These are phyloP conservation scores for Reticulascus tulasneorum DNA, from an alignment of 2,329 filamentous ascomycete species.

Conservation along the genomic window DNA sequence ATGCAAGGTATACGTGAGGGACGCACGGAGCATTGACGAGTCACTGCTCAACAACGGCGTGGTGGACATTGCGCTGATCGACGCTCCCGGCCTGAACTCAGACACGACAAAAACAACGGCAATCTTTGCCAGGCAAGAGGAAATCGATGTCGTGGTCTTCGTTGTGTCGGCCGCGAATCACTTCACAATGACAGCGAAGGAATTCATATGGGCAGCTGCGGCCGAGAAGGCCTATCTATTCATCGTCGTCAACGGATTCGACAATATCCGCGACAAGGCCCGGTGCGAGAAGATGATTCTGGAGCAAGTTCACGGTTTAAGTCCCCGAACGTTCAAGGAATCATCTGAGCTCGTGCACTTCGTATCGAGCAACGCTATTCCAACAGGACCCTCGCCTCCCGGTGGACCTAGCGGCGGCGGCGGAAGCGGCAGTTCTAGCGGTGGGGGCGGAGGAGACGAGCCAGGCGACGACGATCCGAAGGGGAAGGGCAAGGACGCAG, in stretches of 20 bases:
- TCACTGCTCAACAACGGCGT: constrained; percentile 96
- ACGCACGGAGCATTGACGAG: constrained; percentile 83
- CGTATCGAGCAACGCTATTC: constrained; percentile 94
- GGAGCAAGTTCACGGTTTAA: constrained; percentile 83
- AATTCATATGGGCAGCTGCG: constrained; percentile 94
- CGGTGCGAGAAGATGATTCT: constrained; percentile 90
- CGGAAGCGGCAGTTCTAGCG: constrained; percentile 49
- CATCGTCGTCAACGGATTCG: constrained; percentile 93
- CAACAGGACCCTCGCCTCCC: constrained; percentile 58
- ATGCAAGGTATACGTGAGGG: constrained; percentile 95
- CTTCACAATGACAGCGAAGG: constrained; percentile 94
- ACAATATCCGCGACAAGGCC: constrained; percentile 87
- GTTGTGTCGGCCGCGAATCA: constrained; percentile 97
- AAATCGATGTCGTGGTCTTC: constrained; percentile 98
- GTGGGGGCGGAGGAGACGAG: constrained; percentile 52
- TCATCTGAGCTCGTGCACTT: constrained; percentile 92
- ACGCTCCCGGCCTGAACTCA: constrained; percentile 91
- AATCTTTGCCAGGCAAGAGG: constrained; percentile 93
- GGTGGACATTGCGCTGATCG: constrained; percentile 95
- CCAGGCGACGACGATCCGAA: constrained; percentile 57
- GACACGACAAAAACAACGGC: constrained; percentile 97
- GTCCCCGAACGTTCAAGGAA: constrained; percentile 89
- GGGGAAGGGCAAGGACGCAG: constrained; percentile 81
- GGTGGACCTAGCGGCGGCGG: constrained; percentile 53
- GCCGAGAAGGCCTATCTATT: constrained; percentile 98